Base-by-base conservation (phyloP, 495 filamentous ascomycete genomes). In the Pyronema domesticum region DNA sequence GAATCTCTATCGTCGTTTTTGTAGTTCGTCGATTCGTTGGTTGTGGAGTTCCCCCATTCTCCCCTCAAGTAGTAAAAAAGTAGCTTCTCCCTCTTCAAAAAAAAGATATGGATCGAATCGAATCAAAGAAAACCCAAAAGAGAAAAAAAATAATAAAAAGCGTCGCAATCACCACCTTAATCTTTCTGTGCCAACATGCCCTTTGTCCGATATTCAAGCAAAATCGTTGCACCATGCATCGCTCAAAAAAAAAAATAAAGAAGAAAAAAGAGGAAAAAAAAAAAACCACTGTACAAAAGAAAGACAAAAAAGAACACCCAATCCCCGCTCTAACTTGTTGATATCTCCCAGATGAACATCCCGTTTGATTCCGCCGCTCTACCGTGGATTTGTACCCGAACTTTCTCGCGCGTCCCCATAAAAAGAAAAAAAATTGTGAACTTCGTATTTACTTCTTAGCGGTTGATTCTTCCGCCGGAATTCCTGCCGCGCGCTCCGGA, bases 401-500 rank as follows among this genome's bases (percentile, higher is more conserved):
- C 33, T 7, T 23, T 48, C 11, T 46, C 39, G 18, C 7, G 17
- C 52, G 18, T 5, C 37, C 17, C 18, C 17, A 4, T 19, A 14
- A 36, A 14, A 19, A 50, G n/a, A 50, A 30, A 1, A 30, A 30
- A 30, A 30, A 30, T 5, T 30, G 23, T 30, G 30, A 19, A n/a
- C 11, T 34, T 19, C 11, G 47, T 11, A 47, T 50, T 53, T 42
- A 53, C 37, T 33, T 53, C 42, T 30, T 30, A 30, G 23, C 23
- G 23, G 23, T 30, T 30, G 23, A 53, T 17, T 42, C 46, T 30
- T 14, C 54, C 37, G 9, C 55, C 46, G 15, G 48, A 50, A 56
- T 43, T 53, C 46, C 36, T 13, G 13, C 9, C n/a, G 18, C 52
- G 45, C 7, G 37, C 7, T 46, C 64, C 55, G n/a, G 60, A 54